Evolutionary conservation across 192 early-diverging fungal species (phyloP), one percentile per base, ranked within the genome.

Genomic region (Coemansia sp.): DNA sequence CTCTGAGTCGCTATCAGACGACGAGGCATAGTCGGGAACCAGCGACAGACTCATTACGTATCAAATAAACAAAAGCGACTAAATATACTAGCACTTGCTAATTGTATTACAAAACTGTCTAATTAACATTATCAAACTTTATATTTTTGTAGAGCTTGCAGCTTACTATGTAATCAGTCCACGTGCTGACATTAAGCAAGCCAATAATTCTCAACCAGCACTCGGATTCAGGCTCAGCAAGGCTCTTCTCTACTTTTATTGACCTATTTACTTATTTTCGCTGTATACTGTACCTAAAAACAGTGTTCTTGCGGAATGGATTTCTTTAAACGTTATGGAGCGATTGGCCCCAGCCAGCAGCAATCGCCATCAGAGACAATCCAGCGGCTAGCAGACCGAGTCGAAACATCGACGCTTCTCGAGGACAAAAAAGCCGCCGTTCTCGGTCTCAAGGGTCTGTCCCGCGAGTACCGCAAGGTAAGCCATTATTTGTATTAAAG

Each of bases 351-450:
- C 26, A 70, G 69, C 41, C 78, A 81, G 50, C 78, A 74, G 52
- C 78, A 81, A 68, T 74, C 78, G 20, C 47, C 78, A 41, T 52
- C 72, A 23, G 92, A 93, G 57, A 94, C 93, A 26, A 87, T 98
- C 64, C 88, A 89, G 61, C 88, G 85, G 64, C 82, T 97, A 59
- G 88, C 86, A 35, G 94, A 96, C 67, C 83, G 93, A 51, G 88
- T 91, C 27, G 85, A 83, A 55, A 86, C 93, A 53, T 87, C 92
- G 14, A 94, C 92, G 9, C 82, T 97, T 20, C 71, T 93, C 24
- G 97, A 99, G 67, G 97, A 99, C 83, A 77, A 92, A 51, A 73
- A 94, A 27, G 91, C 94, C 5, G 92, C 90, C 1, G 91, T 96
- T 12, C 85, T 90, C 19, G 87, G 90, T 7, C 77, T 99, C 55